These are phyloP conservation scores for Flammula alnicola DNA, from an alignment of 1,284 basidiomycete genomes.

Conservation along the genomic window DNA sequence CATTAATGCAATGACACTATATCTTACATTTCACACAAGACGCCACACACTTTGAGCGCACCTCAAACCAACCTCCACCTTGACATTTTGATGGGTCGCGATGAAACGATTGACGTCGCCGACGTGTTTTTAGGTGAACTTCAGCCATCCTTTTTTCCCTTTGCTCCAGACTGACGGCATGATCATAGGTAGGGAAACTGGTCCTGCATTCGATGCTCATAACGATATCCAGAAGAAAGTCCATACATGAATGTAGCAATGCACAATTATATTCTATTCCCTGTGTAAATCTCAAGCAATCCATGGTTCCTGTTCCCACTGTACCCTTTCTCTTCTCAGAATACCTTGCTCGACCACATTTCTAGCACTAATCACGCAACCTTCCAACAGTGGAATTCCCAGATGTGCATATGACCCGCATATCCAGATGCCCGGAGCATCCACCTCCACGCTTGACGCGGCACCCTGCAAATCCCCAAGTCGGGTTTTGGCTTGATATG, in stretches of 20 bases:
- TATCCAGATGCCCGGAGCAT: conserved; percentile 56
- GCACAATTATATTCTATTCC: conserved; percentile 11
- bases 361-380: conserved; percentile 65
- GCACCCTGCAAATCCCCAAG: conserved; percentile 60
- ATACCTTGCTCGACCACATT: conserved; percentile 57
- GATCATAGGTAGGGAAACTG: conserved; percentile 55
- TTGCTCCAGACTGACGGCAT: background rate
- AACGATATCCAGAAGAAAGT: conserved; percentile 74
- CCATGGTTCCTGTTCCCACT: conserved; percentile 35
- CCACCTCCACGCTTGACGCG: conserved; percentile 31
- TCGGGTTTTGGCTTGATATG: conserved; percentile 35
- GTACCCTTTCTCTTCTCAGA: conserved; percentile 40
- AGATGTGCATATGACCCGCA: conserved; percentile 61
- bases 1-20: too few species aligned
- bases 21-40: too few species aligned
- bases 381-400: conserved; percentile 69
- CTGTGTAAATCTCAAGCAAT: conserved; percentile 12
- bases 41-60: conserved; percentile 57
- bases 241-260: conserved; percentile 18
- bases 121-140: conserved; percentile 76
- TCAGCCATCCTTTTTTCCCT: background rate
- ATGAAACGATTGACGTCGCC: conserved; percentile 75
- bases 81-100: conserved; percentile 90
- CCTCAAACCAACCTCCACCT: conserved; percentile 81
- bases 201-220: conserved; percentile 63